These are phyloP conservation scores for Backusella macrospora DNA, from an alignment of 192 early-diverging fungal genomes.

Conservation along the genomic window DNA sequence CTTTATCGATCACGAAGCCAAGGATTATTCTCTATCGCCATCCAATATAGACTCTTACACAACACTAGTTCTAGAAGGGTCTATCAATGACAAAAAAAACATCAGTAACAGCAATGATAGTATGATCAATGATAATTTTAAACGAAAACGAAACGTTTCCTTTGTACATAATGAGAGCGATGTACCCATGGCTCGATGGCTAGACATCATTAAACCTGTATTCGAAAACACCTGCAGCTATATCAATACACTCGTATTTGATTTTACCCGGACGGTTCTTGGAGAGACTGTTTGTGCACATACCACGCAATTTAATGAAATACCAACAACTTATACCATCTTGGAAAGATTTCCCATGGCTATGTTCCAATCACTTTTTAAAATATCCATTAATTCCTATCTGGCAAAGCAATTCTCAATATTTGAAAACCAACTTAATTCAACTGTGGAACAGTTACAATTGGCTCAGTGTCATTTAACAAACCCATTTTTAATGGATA, in stretches of 20 bases:
- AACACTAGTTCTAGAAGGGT: neutral
- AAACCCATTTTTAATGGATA: neutral
- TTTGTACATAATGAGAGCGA: slow-evolving; percentile 11
- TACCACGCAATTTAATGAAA: neutral
- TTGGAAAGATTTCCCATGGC: neutral
- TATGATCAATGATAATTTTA: no score
- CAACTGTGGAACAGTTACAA: neutral
- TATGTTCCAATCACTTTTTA: neutral
- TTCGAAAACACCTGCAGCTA: neutral
- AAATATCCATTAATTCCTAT: neutral
- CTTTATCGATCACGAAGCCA: slow-evolving; percentile 1
- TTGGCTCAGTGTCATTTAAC: neutral
- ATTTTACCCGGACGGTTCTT: neutral
- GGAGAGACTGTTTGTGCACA: neutral
- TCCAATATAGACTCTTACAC: neutral
- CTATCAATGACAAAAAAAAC: neutral
- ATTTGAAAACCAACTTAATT: slow-evolving; percentile 2
- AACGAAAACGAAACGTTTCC: neutral
- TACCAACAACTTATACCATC: neutral
- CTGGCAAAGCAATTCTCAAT: slow-evolving; percentile 7
- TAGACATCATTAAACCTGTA: neutral
- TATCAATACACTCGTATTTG: neutral
- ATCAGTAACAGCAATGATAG: no score
- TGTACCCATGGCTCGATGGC: neutral
- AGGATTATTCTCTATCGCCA: neutral